Evolutionary conservation across 2,329 filamentous ascomycete genomes (phyloP), one percentile per base, ranked within the genome.

Genomic region (Colletotrichum lentis): DNA sequence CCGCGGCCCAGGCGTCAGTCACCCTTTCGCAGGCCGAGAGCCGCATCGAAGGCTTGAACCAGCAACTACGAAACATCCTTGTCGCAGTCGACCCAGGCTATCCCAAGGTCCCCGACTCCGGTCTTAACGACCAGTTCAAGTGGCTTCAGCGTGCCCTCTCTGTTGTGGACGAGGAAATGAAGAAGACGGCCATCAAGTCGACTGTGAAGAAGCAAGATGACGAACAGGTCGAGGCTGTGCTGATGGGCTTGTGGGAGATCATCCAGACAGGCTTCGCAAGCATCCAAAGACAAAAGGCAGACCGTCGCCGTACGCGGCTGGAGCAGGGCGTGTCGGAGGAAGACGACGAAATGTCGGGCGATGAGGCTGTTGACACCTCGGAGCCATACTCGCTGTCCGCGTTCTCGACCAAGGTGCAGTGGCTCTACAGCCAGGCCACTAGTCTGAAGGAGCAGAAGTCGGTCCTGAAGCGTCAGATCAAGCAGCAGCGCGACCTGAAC

Each of bases 401-500:
- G 22, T 96, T 98, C 77, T 90, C 89, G 18, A 82, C 87, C 10
- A 93, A 92, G 74, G 89, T 98, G 0, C 90, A 94, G 73, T 91
- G 89, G 80, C 82, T 97, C 5, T 93, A 94, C 75, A 84, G 85
- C 47, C 91, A 93, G 67, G 87, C 93, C n/a, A 91, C 90, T 20
- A 87, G 87, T 22, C 82, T 97, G 43, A 90, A 92, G 70, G 92
- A 97, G 73, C 94, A 98, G 76, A 96, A 97, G 76, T 88, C 89
- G 56, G 94, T 97, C 24, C 85, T 98, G 10, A 91, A 95, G 74
- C 89, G 94, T 50, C 94, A 98, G 77, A 95, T 97, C 74, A 95
- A 97, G 80, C 94, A 98, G 77, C 95, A 98, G 79, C 91, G 94
- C 67, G 93, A 97, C 75, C 86, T 97, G 65, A 97, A 97, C 80